A percentile compares a stretch with the other conserved stretches of the same genome.
Evolutionary conservation across 2,329 filamentous ascomycete species (phyloP).

Genomic region (Ophiostoma piceae): DNA sequence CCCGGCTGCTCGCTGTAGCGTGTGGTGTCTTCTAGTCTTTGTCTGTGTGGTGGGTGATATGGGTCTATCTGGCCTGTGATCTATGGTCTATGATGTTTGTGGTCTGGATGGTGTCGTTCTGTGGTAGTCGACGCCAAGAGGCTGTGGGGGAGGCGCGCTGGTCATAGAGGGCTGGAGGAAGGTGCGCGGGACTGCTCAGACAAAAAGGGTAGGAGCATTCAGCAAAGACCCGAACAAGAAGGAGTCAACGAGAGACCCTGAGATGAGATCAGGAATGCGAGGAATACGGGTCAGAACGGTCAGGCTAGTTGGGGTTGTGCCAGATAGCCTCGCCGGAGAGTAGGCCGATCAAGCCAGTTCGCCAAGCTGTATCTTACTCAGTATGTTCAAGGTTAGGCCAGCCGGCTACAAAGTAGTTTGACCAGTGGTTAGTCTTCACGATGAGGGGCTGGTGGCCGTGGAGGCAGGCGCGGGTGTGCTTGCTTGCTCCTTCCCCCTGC

Average conservation of each 20-base stretch:
- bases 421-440: neutral
- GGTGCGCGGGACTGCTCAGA: neutral
- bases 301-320: constrained; percentile 1
- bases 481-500: neutral
- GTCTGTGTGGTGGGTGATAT: no score
- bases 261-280: constrained; percentile 1
- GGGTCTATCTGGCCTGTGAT: no score
- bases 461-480: neutral
- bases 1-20: neutral
- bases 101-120: neutral
- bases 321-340: neutral
- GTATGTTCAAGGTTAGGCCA: neutral
- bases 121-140: neutral
- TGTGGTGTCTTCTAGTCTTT: neutral
- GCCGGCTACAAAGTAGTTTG: neutral
- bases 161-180: neutral
- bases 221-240: neutral
- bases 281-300: constrained; percentile 8
- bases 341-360: neutral
- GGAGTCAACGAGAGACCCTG: neutral
- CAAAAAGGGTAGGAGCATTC: neutral
- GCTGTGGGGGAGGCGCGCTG: neutral
- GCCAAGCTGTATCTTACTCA: neutral
- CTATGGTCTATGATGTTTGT: neutral
- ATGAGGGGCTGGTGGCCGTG: neutral